Evolutionary conservation across 768 basidiomycete species (phyloP), one percentile per base, ranked within the genome.

Genomic region (Podaxis mareebaensis): DNA sequence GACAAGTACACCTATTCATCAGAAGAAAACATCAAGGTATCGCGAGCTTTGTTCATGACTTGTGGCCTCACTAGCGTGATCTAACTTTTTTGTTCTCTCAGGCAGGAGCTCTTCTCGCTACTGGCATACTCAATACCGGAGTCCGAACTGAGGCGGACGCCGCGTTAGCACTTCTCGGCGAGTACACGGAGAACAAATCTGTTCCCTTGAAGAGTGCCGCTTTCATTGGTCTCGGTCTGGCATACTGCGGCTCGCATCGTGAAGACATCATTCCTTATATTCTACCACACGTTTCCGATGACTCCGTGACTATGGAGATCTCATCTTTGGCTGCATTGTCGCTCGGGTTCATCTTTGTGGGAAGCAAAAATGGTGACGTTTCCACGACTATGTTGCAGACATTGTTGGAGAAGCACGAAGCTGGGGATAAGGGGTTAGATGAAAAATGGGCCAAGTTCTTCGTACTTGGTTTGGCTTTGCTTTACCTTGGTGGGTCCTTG

Each of bases 1-100:
- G 97, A 99, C 80, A 97, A 94, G 75, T 99, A 98, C 78, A 93
- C 96, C 24, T 99, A 99, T 73, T 95, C 94, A 0, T 78, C 92
- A 1, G 97, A 99, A 68, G 97, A 99, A 73, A 83, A 95, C 74
- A 98, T 99, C 83, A 99, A 99, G 81, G 90, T 85, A 65, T 44
- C 46, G 58, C 7, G 1, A 28, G 28, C 28, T 28, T 7, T 6
- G 7, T 30, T 20, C 11, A 24, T 3, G 24, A 40, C 42, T 30
- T 24, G 20, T 33, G 36, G 7, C 36, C 11, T 5, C n/a, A 52
- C 20, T 39, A 10, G 28, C n/a, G 1, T 60, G 24, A 24, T 13
- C 22, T 42, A 11, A 3, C 20, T 55, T 38, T 40, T 20, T 20
- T 39, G 33, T 40, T 57, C 33, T 15, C 40, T 64, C 17, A 90